phyloP scores from a whole-genome alignment of 441 rosid species.

The Dalechampia spathulata region DNA sequence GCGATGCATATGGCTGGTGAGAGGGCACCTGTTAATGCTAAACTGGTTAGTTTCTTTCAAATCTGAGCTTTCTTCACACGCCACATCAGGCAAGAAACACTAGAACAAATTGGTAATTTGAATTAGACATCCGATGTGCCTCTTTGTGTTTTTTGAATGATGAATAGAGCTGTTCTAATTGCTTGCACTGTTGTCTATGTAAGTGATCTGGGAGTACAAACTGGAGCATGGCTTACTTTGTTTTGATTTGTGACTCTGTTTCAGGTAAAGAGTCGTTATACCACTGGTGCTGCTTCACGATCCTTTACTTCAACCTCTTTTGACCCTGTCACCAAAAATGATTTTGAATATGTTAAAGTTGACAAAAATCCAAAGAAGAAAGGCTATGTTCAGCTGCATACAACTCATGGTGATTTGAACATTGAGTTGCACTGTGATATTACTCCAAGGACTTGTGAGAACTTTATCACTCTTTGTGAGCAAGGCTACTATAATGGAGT shows the following conservation, averaged over 20 bases:
- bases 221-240: conserved; percentile 4
- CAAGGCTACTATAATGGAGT: conserved; percentile 84
- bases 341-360: conserved; percentile 73
- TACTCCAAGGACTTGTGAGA: conserved; percentile 89
- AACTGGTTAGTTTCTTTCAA: conserved; percentile 48
- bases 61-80: conserved; percentile 6
- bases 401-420: conserved; percentile 90
- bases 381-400: conserved; percentile 86
- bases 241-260: conserved; percentile 25
- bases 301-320: conserved; percentile 89
- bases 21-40: conserved; percentile 74
- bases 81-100: background rate
- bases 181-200: background rate
- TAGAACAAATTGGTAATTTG: background rate
- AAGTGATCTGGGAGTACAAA: too few relatives aligned
- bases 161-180: background rate
- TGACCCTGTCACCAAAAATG: conserved; percentile 87
- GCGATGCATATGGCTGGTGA: conserved; percentile 99
- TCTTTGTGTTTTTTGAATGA: background rate
- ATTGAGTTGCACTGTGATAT: conserved; percentile 93
- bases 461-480: conserved; percentile 83
- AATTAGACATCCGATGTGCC: conserved; percentile 2
- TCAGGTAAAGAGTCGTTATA: conserved; percentile 82
- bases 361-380: conserved; percentile 94
- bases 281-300: conserved; percentile 92